Evolutionary conservation across 805 yeast genomes (phyloP), one percentile per base, ranked within the genome.

Genomic region (Nakazawaea ambrosiae): DNA sequence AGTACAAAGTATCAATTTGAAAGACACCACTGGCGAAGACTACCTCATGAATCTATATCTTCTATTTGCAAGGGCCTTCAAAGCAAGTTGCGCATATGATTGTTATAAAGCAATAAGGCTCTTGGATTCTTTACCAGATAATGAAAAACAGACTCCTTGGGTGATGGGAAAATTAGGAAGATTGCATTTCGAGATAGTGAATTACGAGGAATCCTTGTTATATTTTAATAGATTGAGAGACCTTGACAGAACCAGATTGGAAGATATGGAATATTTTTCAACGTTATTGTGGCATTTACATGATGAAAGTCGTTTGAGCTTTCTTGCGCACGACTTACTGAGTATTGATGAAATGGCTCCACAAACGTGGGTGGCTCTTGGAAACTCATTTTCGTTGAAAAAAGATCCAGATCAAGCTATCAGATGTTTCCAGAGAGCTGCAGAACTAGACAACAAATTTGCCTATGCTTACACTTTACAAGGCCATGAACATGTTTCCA

Each of bases 211-310:
- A 56, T 72, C 94, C 7, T 83, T 78, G 43, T 55, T 63, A 30
- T 77, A 70, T 47, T 90, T 84, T 51, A 59, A 60, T 14, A 68
- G 67, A 46, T 65, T 92, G 39, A 68, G 95, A 37, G 63, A 63
- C 38, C 42, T 80, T 19, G 96, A 88, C 58, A 73, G 90, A 29
- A 83, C 89, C 9, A 68, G 97, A 40, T 54, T 81, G 12, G 78
- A 76, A 44, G 97, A 88, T 53, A 86, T 90, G 92, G 97, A 92
- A 51, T 77, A 79, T 48, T 88, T 75, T 53, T 87, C 96, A 0
- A 90, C 97, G 0, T 64, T 88, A 20, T 65, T 90, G 41, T 90
- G 98, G 98, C 97, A 92, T 62, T 60, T 88, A 34, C 90, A 83
- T 39, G 80, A 79, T 50, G 88, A 83, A 33, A 73, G 76, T 16